Percentiles rank a stretch among this genome's conserved stretches.
Evolutionary conservation across 1,139 yeast genomes (phyloP).

Genomic region (Geotrichum cucujoidarum): DNA sequence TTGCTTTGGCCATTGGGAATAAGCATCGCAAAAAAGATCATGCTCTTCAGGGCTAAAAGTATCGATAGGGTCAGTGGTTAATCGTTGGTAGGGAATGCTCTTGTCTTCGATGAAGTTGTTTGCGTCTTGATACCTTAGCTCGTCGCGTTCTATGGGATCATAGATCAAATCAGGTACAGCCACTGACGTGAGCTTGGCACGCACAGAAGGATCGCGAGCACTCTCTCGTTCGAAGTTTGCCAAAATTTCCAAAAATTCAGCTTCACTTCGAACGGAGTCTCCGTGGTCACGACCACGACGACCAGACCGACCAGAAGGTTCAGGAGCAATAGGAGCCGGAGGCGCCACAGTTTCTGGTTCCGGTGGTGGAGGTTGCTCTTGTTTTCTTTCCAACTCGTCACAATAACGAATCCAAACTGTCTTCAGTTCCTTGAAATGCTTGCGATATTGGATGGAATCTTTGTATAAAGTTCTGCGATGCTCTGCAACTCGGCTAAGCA

Average conservation of each 20-base stretch:
- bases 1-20: slow-evolving; percentile 71
- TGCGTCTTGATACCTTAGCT: slow-evolving; percentile 52
- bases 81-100: slow-evolving; percentile 47
- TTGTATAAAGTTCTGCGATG: slow-evolving; percentile 33
- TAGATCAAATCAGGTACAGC: slow-evolving; percentile 71
- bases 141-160: slow-evolving; percentile 54
- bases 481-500: slow-evolving; percentile 36
- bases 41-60: slow-evolving; percentile 75
- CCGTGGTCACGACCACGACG: slow-evolving; percentile 42
- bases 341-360: background rate
- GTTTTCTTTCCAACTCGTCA: slow-evolving; percentile 48
- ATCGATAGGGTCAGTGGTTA: slow-evolving; percentile 62
- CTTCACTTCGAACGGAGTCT: slow-evolving; percentile 81
- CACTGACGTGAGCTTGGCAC: slow-evolving; percentile 81
- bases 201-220: slow-evolving; percentile 75
- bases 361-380: background rate
- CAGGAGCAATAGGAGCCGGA: slow-evolving; percentile 15
- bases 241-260: slow-evolving; percentile 78
- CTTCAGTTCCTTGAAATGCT: slow-evolving; percentile 44
- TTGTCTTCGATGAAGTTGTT: slow-evolving; percentile 70
- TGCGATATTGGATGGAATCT: slow-evolving; percentile 44
- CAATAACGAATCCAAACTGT: slow-evolving; percentile 48
- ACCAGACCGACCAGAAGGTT: slow-evolving; percentile 9
- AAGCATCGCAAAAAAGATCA: slow-evolving; percentile 74
- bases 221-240: slow-evolving; percentile 68